phyloP scores from a whole-genome alignment of 2,329 filamentous ascomycete species.

The Thielaviopsis ethacetica region DNA sequence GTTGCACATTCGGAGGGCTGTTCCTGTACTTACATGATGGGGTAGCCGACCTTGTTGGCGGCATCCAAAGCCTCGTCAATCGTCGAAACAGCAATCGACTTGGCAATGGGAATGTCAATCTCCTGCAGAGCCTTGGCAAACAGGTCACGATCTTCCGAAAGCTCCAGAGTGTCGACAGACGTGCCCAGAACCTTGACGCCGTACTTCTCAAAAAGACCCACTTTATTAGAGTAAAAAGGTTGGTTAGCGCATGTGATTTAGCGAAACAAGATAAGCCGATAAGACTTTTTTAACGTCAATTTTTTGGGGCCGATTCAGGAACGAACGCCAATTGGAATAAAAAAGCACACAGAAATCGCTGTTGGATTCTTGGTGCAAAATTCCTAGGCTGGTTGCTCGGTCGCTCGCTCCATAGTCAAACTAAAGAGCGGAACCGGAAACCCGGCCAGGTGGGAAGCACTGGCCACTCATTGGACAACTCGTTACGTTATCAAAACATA shows the following conservation, averaged over 20 bases:
- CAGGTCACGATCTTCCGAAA: constrained; percentile 74
- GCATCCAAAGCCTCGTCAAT: constrained; percentile 85
- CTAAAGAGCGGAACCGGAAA: constrained; percentile 5
- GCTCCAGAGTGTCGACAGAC: constrained; percentile 83
- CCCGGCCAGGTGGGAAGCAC: constrained; percentile 4
- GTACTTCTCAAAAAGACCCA: constrained; percentile 89
- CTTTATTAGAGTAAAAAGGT: background rate
- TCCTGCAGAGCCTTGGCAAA: constrained; percentile 93
- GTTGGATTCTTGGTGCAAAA: background rate
- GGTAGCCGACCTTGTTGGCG: constrained; percentile 77
- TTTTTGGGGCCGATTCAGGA: background rate
- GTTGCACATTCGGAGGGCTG: background rate
- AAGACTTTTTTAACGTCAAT: background rate
- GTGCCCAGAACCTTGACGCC: constrained; percentile 92
- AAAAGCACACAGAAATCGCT: background rate
- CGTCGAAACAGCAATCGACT: constrained; percentile 83
- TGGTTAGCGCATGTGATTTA: constrained; percentile 1
- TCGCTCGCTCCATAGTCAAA: background rate
- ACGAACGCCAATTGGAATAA: background rate
- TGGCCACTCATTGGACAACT: background rate
- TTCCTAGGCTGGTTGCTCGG: background rate
- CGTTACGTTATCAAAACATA: constrained; percentile 8
- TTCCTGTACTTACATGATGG: constrained; percentile 53
- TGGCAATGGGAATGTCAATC: constrained; percentile 93
- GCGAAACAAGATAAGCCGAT: background rate